Conservation (phyloP, 2,329 filamentous ascomycete genomes). For the Curvularia verruculosa region DNA sequence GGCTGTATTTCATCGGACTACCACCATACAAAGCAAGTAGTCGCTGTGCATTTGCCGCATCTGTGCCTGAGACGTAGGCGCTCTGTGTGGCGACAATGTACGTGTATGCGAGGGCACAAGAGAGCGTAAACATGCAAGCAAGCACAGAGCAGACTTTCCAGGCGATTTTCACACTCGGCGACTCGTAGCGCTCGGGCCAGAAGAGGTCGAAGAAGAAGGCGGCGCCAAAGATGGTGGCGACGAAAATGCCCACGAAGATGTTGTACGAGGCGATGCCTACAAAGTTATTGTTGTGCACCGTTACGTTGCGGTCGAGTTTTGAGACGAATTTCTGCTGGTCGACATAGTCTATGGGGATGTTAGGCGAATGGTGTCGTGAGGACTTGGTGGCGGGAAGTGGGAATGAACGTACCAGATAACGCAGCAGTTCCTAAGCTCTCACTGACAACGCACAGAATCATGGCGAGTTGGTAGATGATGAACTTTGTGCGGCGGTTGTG, state of each 20-base stretch:
- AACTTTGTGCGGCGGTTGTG: conserved; percentile 64
- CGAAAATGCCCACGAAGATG: conserved; percentile 63
- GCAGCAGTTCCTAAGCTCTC: conserved; percentile 63
- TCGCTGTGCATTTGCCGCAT: conserved; percentile 35
- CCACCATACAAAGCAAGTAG: conserved; percentile 47
- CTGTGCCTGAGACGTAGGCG: conserved; percentile 55
- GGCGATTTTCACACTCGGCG: conserved; percentile 55
- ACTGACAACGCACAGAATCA: conserved; percentile 63
- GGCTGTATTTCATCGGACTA: conserved; percentile 53
- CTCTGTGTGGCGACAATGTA: conserved; percentile 57
- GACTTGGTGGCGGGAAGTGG: not conserved
- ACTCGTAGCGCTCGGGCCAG: conserved; percentile 63
- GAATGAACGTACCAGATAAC: conserved; percentile 54
- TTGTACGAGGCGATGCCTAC: conserved; percentile 63
- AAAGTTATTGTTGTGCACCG: conserved; percentile 62
- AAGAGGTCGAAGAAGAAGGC: conserved; percentile 68
- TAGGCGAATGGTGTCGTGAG: too few relatives aligned
- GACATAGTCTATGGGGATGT: conserved; percentile 55
- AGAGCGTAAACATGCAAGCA: conserved; percentile 55
- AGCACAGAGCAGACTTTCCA: conserved; percentile 61
- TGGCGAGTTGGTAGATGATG: conserved; percentile 64
- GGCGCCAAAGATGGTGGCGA: conserved; percentile 64
- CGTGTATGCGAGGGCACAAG: conserved; percentile 58
- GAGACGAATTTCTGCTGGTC: conserved; percentile 59
- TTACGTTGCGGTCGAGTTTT: conserved; percentile 47